Evolutionary conservation across 306 rosid genomes (phyloP).

Genomic region (Cucurbita argyrosperma): DNA sequence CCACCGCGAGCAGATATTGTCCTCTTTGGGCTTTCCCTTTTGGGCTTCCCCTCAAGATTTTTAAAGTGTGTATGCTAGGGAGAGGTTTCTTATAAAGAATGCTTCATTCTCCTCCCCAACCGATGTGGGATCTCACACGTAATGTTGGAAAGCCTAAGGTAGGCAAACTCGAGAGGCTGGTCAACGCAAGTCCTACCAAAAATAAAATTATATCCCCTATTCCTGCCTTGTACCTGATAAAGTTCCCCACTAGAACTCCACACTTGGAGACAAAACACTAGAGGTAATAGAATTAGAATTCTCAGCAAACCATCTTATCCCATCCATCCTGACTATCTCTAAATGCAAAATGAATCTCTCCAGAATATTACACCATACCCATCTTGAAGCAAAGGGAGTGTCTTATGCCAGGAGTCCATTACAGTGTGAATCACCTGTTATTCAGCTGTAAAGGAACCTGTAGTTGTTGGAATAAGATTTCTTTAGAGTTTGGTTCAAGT

Average conservation of each 20-base stretch:
- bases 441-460: not conserved
- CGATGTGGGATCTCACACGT: too few species aligned
- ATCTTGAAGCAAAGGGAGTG: not conserved
- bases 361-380: not conserved
- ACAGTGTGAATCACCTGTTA: not conserved
- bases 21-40: too few species aligned
- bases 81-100: too few species aligned
- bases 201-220: not conserved
- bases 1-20: too few species aligned
- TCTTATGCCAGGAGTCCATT: not conserved
- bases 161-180: not conserved
- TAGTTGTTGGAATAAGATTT: not conserved
- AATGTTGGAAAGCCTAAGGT: not conserved
- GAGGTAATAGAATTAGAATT: not conserved
- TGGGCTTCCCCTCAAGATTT: too few species aligned
- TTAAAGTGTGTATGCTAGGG: too few species aligned
- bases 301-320: not conserved
- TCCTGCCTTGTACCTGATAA: not conserved
- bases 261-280: not conserved
- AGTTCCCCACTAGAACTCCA: not conserved
- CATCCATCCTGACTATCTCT: not conserved
- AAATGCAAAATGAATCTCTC: not conserved
- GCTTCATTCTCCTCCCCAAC: too few species aligned
- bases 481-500: not conserved
- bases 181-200: not conserved